A percentile compares a stretch with the other conserved stretches of the same genome.
These are phyloP conservation scores for Centaurea solstitialis DNA, from an alignment of 129 eudicot genomes.

Conservation along the genomic window DNA sequence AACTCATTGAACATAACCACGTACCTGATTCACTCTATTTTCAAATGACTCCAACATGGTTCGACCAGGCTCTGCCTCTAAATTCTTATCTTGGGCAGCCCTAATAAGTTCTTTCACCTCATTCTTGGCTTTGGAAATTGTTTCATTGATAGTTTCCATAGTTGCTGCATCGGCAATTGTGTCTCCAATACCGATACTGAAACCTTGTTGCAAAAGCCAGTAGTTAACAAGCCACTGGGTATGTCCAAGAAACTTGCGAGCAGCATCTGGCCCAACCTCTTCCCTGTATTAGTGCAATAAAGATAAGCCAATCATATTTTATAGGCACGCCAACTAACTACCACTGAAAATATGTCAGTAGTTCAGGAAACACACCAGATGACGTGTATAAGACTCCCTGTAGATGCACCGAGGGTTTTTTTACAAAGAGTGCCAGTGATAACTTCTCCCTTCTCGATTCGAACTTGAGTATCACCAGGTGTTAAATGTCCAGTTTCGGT, in stretches of 20 bases:
- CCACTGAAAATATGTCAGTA: not conserved
- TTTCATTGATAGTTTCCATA: conserved; percentile 93
- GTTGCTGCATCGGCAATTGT: conserved; percentile 98
- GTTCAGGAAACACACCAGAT: conserved; percentile 59
- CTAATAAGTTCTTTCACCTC: conserved; percentile 90
- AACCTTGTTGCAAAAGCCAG: conserved; percentile 96
- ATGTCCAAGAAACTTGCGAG: conserved; percentile 97
- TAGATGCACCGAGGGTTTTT: conserved; percentile 88
- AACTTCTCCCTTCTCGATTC: conserved; percentile 94
- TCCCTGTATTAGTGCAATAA: conserved; percentile 58
- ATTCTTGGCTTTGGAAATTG: conserved; percentile 83
- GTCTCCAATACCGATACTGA: conserved; percentile 98
- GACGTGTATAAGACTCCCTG: conserved; percentile 97
- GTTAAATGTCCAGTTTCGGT: conserved; percentile 72
- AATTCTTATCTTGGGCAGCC: conserved; percentile 73
- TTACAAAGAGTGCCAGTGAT: conserved; percentile 94
- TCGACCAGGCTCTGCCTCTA: conserved; percentile 98
- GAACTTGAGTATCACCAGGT: conserved; percentile 95
- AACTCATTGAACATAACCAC: not conserved
- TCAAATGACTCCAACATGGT: conserved; percentile 98
- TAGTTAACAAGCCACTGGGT: conserved; percentile 99
- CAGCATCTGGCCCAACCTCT: conserved; percentile 99
- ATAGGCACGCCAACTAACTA: not conserved
- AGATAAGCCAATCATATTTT: not conserved
- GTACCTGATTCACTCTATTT: conserved; percentile 95